Evolutionary conservation across 2,329 filamentous ascomycete genomes (phyloP), one percentile per base, ranked within the genome.

Genomic region (Furcasterigmium sp.): DNA sequence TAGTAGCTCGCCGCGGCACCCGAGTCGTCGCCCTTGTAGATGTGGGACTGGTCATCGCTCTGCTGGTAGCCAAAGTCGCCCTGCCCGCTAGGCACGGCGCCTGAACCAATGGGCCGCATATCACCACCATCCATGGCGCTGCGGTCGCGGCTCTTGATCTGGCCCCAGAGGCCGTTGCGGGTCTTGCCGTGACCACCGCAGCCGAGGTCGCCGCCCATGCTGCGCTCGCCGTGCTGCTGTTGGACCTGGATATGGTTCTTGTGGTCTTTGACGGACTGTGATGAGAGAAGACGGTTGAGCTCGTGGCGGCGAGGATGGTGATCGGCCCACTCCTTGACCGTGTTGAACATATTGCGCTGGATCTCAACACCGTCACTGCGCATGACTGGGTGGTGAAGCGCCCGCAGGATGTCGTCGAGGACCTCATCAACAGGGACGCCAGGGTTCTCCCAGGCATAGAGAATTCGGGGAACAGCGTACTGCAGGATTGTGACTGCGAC

Each of bases 371-470:
- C 72, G 43, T 86, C 82, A 53, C 93, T 78, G 19, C 91, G 84
- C 23, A 89, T 71, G 7, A 86, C 85, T 2, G 93, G 93, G 59
- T 98, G 93, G 61, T 98, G 93, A 69, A 97, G 95, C 10, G 88
- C 82, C 19, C 80, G 79, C 37, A 90, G 69, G 32, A 94, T 80
- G 53, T 97, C 91, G 49, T 87, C 73, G 49, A 91, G 73, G 1
- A 97, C 85, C 62, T 94, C 86, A 29, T 94, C 79, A 4, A 93
- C 84, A 1, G 88, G 80, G 1, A 95, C 82, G 35, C 84, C 81
- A 3, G 85, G 79, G 59, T 97, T 87, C 51, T 97, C 87, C 89
- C 91, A 97, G 4, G 91, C 91, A 58, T 91, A 95, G 17, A 98
- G 74, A 38, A 97, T 70, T 26, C 91, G 86, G 73, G 91, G 91